Percentiles rank a stretch among this genome's conserved stretches.
Conservation (phyloP, 179 eudicot species). For the Silene coronaria region DNA sequence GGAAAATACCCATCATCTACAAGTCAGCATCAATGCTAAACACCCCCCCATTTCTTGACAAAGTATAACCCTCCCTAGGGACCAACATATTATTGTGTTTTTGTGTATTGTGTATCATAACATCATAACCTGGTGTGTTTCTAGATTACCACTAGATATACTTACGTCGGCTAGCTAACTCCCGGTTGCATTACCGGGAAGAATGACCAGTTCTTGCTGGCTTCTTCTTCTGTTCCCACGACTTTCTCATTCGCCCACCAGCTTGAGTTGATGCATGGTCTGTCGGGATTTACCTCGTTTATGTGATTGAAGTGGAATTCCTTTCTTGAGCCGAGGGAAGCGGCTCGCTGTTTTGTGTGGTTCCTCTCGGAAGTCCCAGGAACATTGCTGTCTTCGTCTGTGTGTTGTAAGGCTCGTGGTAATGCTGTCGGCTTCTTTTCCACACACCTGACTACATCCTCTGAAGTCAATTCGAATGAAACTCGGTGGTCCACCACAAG, state of each 20-base stretch:
- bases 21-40: conserved; percentile 23
- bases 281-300: conserved; percentile 46
- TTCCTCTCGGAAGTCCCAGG: conserved; percentile 32
- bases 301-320: conserved; percentile 78
- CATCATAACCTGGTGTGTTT: conserved; percentile 10
- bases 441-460: conserved; percentile 78
- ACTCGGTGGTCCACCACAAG: conserved; percentile 49
- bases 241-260: conserved; percentile 90
- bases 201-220: conserved; percentile 77
- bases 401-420: conserved; percentile 33
- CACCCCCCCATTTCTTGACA: conserved; percentile 4
- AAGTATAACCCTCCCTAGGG: conserved; percentile 3
- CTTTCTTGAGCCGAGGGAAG: conserved; percentile 62
- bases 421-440: conserved; percentile 55
- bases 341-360: conserved; percentile 54
- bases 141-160: conserved; percentile 21
- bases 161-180: conserved; percentile 46
- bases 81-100: conserved; percentile 28
- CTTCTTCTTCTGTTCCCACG: conserved; percentile 40
- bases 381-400: conserved; percentile 20
- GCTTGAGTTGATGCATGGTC: conserved; percentile 44
- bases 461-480: conserved; percentile 80
- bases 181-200: conserved; percentile 72
- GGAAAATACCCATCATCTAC: conserved; percentile 20
- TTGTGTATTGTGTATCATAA: conserved; percentile 19